phyloP scores from a whole-genome alignment of 1,139 yeast species.

The Sugiyamaella novakii region DNA sequence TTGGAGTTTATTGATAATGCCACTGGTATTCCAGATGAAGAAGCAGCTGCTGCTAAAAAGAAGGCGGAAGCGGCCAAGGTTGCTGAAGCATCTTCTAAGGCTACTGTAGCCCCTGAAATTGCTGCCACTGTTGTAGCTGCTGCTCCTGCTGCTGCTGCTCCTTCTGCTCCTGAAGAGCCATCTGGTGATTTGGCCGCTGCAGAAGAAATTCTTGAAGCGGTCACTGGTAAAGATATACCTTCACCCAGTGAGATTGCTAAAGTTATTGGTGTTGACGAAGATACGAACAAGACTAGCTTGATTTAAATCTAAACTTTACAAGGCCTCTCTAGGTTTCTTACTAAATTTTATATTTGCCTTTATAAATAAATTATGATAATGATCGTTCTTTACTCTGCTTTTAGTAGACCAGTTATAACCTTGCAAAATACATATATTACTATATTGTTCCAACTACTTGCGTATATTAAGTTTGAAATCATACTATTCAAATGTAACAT shows the following conservation, averaged over 20 bases:
- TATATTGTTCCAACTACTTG: no score
- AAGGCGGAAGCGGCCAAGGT: constrained; percentile 17
- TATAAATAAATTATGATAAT: background rate
- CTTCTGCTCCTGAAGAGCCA: constrained; percentile 4
- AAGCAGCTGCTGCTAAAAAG: constrained; percentile 15
- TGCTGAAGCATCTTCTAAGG: constrained; percentile 8
- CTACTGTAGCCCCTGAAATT: constrained; percentile 7
- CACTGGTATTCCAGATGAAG: constrained; percentile 21
- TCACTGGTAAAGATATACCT: constrained; percentile 12
- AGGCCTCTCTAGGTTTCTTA: no score
- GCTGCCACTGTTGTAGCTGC: constrained; percentile 7
- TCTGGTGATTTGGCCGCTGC: constrained; percentile 11
- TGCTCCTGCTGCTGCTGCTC: constrained; percentile 6
- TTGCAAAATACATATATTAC: no score
- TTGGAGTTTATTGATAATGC: constrained; percentile 17
- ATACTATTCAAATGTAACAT: no score
- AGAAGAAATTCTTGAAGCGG: constrained; percentile 10
- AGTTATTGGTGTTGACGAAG: constrained; percentile 7
- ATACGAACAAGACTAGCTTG: background rate
- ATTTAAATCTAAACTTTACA: no score
- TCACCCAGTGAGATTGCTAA: constrained; percentile 12
- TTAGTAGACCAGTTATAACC: no score
- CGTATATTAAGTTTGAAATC: no score
- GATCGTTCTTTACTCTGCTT: no score
- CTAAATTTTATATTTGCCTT: background rate